Evolutionary conservation across 2,329 filamentous ascomycete genomes (phyloP).

Genomic region (Grosmannia serpens): DNA sequence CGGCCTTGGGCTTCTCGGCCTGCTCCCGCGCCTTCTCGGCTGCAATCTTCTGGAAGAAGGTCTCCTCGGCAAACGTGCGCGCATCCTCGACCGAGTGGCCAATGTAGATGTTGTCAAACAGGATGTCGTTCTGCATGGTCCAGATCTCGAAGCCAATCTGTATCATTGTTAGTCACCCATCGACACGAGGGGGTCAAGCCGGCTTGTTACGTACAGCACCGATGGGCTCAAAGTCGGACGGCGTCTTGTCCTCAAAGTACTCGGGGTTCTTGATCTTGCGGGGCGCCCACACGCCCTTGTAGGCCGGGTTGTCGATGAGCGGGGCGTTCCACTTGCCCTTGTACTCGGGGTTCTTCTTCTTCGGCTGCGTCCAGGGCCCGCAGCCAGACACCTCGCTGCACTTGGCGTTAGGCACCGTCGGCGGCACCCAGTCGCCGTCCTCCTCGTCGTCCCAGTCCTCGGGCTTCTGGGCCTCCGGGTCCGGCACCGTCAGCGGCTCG

Average conservation of each 20-base stretch:
- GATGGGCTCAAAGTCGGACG: conserved; percentile 94
- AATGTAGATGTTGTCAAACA: conserved; percentile 99
- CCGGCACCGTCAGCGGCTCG: conserved; percentile 70
- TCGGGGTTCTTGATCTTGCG: conserved; percentile 94
- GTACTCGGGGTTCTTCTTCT: conserved; percentile 91
- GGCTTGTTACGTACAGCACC: conserved; percentile 66
- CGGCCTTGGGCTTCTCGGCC: conserved; percentile 65
- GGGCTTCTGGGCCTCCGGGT: conserved; percentile 93
- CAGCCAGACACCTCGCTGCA: conserved; percentile 88
- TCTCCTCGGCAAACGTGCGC: conserved; percentile 76
- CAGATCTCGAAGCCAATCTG: conserved; percentile 98
- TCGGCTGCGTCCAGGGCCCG: conserved; percentile 81
- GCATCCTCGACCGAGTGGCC: conserved; percentile 93
- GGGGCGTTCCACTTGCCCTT: conserved; percentile 98
- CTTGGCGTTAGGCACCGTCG: conserved; percentile 89
- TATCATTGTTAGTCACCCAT: conserved; percentile 3
- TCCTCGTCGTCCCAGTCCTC: conserved; percentile 99
- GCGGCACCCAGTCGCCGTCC: conserved; percentile 92
- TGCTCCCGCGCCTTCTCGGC: conserved; percentile 73
- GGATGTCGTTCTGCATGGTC: conserved; percentile 98
- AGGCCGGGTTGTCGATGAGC: conserved; percentile 90
- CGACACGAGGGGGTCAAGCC: too few species aligned
- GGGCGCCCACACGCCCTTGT: conserved; percentile 93
- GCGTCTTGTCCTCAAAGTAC: conserved; percentile 95
- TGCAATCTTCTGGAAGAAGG: conserved; percentile 78